Base-by-base conservation (phyloP, 371 early-diverging fungal species). In the Entomophthora muscae region DNA sequence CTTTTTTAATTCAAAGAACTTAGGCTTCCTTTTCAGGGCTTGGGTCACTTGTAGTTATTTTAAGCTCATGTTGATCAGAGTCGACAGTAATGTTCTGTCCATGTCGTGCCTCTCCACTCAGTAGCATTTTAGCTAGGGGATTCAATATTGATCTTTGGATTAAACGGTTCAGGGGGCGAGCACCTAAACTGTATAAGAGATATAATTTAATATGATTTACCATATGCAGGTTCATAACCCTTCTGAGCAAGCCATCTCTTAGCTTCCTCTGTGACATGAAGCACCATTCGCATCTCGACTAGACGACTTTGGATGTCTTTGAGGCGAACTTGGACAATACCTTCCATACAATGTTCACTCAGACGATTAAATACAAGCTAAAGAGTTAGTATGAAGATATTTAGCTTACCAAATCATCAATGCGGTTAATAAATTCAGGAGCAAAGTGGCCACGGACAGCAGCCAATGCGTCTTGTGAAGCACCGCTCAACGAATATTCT, bases 351-450 rank as follows among this genome's bases (percentile, higher is more conserved):
- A 7, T 70, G 70, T 67, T 80, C 81, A 3, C 78, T 70, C n/a
- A 95, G 79, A 1, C 85, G 77, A 68, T 91, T 89, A 71, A 94
- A 94, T 58, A 88, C 83, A 28, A 89, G 66, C 67, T 67, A 67
- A n/a, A n/a, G 31, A 57, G 13, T 30, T 23, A 58, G 51, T 62
- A 1, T 12, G 17, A 57, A 58, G 23, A 42, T 56, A 57, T 1
- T 10, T 26, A 22, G 22, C 3, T 42, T 64, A 67, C 78, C 64
- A 89, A 68, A 65, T 89, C 88, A 72, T 93, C 94, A 52, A 95
- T 84, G 71, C 94, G 85, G 73, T 95, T 95, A 60, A 88, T 77
- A 66, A 95, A 88, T 72, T 93, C 91, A 23, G 91, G 92, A 33
- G 90, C 81, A 71, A 94, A 95, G 65, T 87, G 85, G 13, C 78